A percentile compares a stretch with the other conserved stretches of the same genome.
These are phyloP conservation scores for Arabidopsis hybrid DNA, from an alignment of 441 rosid species.

Conservation along the genomic window DNA sequence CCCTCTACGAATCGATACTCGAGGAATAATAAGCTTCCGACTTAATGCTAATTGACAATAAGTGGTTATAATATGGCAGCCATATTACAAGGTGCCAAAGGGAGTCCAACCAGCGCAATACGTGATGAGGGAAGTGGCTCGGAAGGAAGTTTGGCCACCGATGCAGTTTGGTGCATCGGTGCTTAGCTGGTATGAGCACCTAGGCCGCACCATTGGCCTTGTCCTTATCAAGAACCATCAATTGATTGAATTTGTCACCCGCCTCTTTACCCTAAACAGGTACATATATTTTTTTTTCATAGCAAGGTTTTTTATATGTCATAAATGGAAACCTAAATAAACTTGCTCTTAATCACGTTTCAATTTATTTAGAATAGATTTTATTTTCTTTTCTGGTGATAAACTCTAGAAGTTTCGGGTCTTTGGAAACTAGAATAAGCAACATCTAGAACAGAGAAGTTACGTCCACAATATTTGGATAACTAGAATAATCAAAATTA, in stretches of 20 bases:
- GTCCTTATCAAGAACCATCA: conserved; percentile 82
- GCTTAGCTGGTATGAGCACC: conserved; percentile 90
- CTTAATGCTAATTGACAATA: neutral
- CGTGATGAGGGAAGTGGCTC: conserved; percentile 80
- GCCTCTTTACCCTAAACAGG: conserved; percentile 83
- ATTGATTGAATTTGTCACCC: conserved; percentile 71
- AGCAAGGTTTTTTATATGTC: neutral
- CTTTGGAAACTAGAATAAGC: no score
- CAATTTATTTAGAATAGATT: neutral
- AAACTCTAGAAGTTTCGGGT: no score
- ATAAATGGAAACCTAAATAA: neutral
- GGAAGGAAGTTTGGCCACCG: conserved; percentile 82
- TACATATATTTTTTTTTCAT: conserved; percentile 31
- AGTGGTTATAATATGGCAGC: conserved; percentile 56
- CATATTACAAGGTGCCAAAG: conserved; percentile 77
- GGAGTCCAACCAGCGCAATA: conserved; percentile 77
- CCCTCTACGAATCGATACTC: neutral
- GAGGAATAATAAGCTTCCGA: neutral
- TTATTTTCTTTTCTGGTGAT: neutral
- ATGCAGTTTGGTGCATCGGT: conserved; percentile 87
- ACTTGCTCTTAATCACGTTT: conserved; percentile 8
- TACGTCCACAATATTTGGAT: neutral
- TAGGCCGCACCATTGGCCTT: conserved; percentile 75
- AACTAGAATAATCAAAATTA: conserved; percentile 18
- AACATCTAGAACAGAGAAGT: neutral